A percentile compares a stretch with the other conserved stretches of the same genome.
Conservation (phyloP, 129 eudicot genomes). For the sunflower (Helianthus annuus) region HanXRQr2.0-SUNRISE NC_035444.2:4657653-4658152, state of each 20-base stretch:
- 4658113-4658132: slow-evolving; percentile 68
- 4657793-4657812: slow-evolving; percentile 51
- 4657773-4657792: slow-evolving; percentile 45
- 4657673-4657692: not conserved
- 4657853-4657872: slow-evolving; percentile 51
- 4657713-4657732: not conserved
- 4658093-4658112: slow-evolving; percentile 59
- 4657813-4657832: slow-evolving; percentile 42
- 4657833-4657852: slow-evolving; percentile 39
- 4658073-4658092: slow-evolving; percentile 58
- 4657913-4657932: slow-evolving; percentile 55
- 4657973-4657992: slow-evolving; percentile 1
- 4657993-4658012: not conserved
- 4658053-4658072: slow-evolving; percentile 64
- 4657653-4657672: not conserved
- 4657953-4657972: slow-evolving; percentile 38
- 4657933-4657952: slow-evolving; percentile 51
- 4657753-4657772: slow-evolving; percentile 46
- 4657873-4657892: slow-evolving; percentile 52
- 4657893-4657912: slow-evolving; percentile 49
- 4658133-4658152: slow-evolving; percentile 70
- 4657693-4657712: not conserved
- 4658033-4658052: not conserved
- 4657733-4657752: slow-evolving; percentile 46
- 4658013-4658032: slow-evolving; percentile 7